A percentile compares a stretch with the other conserved stretches of the same genome.
Evolutionary conservation across 371 early-diverging fungal species (phyloP).

Genomic region (Synchytrium microbalum): DNA sequence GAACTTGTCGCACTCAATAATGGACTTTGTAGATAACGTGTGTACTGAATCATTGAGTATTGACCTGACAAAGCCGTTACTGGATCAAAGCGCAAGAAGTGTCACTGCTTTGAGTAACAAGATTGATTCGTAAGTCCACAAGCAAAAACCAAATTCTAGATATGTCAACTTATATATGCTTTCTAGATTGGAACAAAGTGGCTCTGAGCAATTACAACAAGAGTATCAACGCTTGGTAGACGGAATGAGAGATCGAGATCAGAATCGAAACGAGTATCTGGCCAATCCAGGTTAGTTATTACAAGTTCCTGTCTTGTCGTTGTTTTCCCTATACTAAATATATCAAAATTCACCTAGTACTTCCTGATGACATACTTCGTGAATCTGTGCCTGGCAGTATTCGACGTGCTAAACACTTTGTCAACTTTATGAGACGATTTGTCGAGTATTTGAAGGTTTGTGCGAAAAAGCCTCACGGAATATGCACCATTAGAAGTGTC

Average conservation of each 20-base stretch:
- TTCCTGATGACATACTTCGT: slow-evolving; percentile 86
- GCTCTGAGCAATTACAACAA: slow-evolving; percentile 75
- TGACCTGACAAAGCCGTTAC: slow-evolving; percentile 80
- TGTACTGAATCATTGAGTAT: slow-evolving; percentile 97
- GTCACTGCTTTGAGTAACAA: slow-evolving; percentile 58
- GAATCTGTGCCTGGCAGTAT: slow-evolving; percentile 99
- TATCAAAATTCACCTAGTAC: slow-evolving; percentile 37
- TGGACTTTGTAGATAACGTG: slow-evolving; percentile 81
- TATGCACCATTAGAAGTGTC: slow-evolving; percentile 1
- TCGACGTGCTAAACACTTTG: slow-evolving; percentile 95
- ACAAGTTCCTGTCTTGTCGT: neutral
- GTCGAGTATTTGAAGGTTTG: slow-evolving; percentile 95
- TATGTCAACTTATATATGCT: neutral
- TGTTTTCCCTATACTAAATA: slow-evolving; percentile 45
- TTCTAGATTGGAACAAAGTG: slow-evolving; percentile 68
- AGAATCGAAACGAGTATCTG: slow-evolving; percentile 40
- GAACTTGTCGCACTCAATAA: neutral
- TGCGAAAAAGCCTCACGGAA: neutral
- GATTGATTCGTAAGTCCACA: slow-evolving; percentile 54
- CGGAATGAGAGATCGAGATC: slow-evolving; percentile 55
- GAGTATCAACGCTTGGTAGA: slow-evolving; percentile 87
- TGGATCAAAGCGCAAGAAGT: slow-evolving; percentile 85
- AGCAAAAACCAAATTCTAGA: neutral
- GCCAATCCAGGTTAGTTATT: slow-evolving; percentile 39
- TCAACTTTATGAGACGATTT: slow-evolving; percentile 91